Base-by-base conservation (phyloP, 1,139 yeast species). In the Blastobotrys elegans region DNA sequence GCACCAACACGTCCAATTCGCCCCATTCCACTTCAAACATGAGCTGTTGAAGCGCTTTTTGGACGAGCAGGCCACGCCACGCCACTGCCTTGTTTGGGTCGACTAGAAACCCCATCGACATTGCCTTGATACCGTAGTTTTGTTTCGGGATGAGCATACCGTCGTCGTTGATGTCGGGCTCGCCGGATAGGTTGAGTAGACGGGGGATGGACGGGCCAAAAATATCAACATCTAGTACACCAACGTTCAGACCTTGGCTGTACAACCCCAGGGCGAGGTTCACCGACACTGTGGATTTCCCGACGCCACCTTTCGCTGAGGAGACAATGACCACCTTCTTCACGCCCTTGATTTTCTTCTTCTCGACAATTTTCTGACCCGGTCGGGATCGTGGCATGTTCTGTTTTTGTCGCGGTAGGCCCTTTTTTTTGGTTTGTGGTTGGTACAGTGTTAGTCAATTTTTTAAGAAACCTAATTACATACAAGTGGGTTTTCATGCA, bases 81-180 rank as follows among this genome's bases (percentile, higher is more conserved):
- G 84, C 94, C 3, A 88, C 76, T 0, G 95, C 88, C 24, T 85
- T 85, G n/a, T 74, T 68, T 0, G 77, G 73, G 22, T 67, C 69
- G 1, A 87, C 77, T 56, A 87, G 68, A 58, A 82, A 86, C 0
- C 96, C 96, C 95, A 87, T 87, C 0, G 95, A 85, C 96, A 87
- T 87, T 4, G 92, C 79, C 56, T 84, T 82, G 1, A 87, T 63
- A 0, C 96, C 96, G 55, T 82, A 85, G 59, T 86, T 87, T n/a
- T 74, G 64, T 56, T 86, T 64, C 0, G 96, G 96, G 0, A 82
- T 62, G 5, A 87, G 67, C 55, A 75, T 76, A 0, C 89, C 89
- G 42, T 58, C 56, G 2, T 66, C 67, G 0, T 80, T 69, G 18
- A 84, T 58, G 20, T 86, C 62, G 0, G 95, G 66, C 44, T 62